These are phyloP conservation scores for Globisporangium heterothallicum DNA, from an alignment of 352 stramenopile genomes.

Conservation along the genomic window DNA sequence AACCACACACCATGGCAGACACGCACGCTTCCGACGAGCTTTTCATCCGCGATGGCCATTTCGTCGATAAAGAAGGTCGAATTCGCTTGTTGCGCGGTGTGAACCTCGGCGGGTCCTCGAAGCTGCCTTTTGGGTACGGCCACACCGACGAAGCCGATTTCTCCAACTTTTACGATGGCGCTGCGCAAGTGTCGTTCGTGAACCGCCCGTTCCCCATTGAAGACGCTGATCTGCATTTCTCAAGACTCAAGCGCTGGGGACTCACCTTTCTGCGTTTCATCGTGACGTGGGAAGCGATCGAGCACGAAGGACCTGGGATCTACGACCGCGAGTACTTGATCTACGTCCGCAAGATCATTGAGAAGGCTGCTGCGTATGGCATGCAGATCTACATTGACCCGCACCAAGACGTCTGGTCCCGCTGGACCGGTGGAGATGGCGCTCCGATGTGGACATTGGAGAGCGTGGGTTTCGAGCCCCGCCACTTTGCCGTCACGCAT, in stretches of 20 bases:
- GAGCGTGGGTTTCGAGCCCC: conserved; percentile 64
- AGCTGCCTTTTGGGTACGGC: conserved; percentile 66
- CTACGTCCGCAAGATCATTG: conserved; percentile 66
- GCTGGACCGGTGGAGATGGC: conserved; percentile 88
- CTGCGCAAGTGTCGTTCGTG: conserved; percentile 70
- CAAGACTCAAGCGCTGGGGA: conserved; percentile 73
- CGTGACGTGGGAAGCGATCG: conserved; percentile 90
- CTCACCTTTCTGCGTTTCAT: conserved; percentile 84
- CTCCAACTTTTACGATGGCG: conserved; percentile 38
- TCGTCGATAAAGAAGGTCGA: conserved; percentile 71
- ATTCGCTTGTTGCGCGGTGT: conserved; percentile 77
- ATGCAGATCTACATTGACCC: conserved; percentile 85
- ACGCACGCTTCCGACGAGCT: conserved; percentile 20
- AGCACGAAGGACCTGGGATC: conserved; percentile 72
- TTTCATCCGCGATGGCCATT: conserved; percentile 58
- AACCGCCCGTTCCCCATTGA: conserved; percentile 79
- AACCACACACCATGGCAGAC: conserved; percentile 5
- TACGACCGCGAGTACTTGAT: conserved; percentile 83
- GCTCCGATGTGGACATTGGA: conserved; percentile 88
- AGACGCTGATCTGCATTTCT: conserved; percentile 80
- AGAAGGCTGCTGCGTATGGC: conserved; percentile 49
- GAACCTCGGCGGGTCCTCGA: conserved; percentile 86
- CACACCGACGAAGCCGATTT: conserved; percentile 37
- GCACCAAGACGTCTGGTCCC: conserved; percentile 91
- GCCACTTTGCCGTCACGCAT: conserved; percentile 67